Conservation (phyloP, 768 basidiomycete species). For the Agaricus subrufescens region DNA sequence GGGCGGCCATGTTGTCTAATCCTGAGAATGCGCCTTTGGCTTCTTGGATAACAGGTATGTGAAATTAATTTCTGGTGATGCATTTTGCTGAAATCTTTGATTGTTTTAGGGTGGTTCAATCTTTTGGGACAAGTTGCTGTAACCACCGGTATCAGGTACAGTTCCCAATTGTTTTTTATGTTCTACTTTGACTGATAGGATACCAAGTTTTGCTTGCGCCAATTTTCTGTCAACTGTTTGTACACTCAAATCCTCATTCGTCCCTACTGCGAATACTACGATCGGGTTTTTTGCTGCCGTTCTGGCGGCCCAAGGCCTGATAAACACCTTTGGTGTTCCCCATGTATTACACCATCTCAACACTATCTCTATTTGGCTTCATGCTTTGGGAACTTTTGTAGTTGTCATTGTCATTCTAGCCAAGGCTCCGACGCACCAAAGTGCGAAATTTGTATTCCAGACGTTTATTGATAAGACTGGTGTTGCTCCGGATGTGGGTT, state of each 20-base stretch:
- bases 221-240: constrained; percentile 63
- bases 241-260: constrained; percentile 56
- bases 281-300: constrained; percentile 70
- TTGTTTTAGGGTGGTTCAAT: constrained; percentile 59
- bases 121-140: constrained; percentile 73
- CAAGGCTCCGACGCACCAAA: constrained; percentile 67
- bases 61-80: neutral
- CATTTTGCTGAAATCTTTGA: neutral
- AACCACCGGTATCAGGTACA: constrained; percentile 65
- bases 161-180: constrained; percentile 35
- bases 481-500: constrained; percentile 37
- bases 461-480: constrained; percentile 72
- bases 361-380: constrained; percentile 72
- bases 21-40: constrained; percentile 56
- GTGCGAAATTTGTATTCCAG: constrained; percentile 63
- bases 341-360: constrained; percentile 57
- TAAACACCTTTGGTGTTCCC: constrained; percentile 72
- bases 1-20: constrained; percentile 72
- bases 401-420: constrained; percentile 67
- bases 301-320: constrained; percentile 60
- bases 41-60: constrained; percentile 63
- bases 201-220: constrained; percentile 54
- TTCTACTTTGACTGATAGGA: neutral
- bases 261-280: constrained; percentile 50
- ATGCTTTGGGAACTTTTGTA: constrained; percentile 64